Evolutionary conservation across 2,329 filamentous ascomycete genomes (phyloP), one percentile per base, ranked within the genome.

Genomic region (Claviceps sp.): DNA sequence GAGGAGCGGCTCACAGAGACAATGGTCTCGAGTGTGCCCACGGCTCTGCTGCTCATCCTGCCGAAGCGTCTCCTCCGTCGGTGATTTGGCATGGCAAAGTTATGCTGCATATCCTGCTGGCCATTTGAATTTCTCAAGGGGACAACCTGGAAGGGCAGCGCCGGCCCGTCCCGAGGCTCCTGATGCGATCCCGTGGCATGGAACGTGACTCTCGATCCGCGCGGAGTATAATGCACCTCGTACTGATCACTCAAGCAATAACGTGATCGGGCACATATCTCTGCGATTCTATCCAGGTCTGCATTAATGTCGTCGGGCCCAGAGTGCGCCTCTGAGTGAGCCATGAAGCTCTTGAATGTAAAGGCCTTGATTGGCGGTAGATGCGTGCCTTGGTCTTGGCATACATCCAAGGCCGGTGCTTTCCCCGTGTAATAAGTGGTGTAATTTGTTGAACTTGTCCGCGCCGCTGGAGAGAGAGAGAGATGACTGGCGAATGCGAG

Each of bases 241-340:
- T 83, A 83, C 60, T 83, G 80, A 61, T 82, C 82, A 63, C 79
- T 82, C 49, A 83, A 62, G 42, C 79, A 83, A 62, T 83, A 83
- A 44, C 77, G 73, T 13, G 79, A 83, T 37, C 77, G 72, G 39
- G 80, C 80, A 64, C 80, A 84, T 36, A 84, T 83, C 62, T 83
- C 80, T 11, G 80, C 80, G 58, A 84, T 83, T 42, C 78, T 74
- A 55, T 83, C 79, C 48, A 84, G 66, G 58, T 82, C 78, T 13
- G 78, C 70, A 49, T 71, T 71, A 53, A 83, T 78, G 53, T 76
- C 71, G 47, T 66, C 66, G 5, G 65, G 66, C 4, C 59, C 61
- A 49, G 68, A 67, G 48, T 71, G 67, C 1, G 67, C 66, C 54
- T 77, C 71, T 47, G 79, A 70, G 53, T 77, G 75, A 49, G 74